Evolutionary conservation across 2,329 filamentous ascomycete species (phyloP).

Genomic region (Elsinoe necatrix): DNA sequence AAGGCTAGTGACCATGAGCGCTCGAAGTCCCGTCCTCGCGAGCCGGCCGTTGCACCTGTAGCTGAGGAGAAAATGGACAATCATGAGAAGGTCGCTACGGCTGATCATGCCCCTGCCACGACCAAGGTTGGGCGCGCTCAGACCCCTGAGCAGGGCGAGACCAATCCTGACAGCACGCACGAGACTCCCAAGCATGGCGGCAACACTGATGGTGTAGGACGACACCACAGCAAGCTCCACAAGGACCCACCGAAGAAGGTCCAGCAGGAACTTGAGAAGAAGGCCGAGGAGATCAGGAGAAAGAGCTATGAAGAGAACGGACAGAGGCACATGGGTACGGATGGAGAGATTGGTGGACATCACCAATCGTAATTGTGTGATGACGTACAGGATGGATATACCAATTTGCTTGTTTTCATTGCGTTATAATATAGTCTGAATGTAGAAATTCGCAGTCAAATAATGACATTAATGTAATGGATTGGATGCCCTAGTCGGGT

Average conservation of each 20-base stretch:
- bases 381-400: constrained; percentile 8
- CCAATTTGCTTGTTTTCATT: constrained; percentile 9
- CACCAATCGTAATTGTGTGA: constrained; percentile 17
- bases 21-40: constrained; percentile 5
- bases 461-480: constrained; percentile 1
- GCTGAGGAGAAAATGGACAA: constrained; percentile 19
- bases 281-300: constrained; percentile 12
- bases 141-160: neutral
- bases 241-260: constrained; percentile 35
- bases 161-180: neutral
- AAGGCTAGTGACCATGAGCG: constrained; percentile 2
- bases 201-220: constrained; percentile 12
- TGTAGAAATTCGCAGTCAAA: neutral
- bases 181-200: constrained; percentile 4
- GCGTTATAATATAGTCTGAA: neutral
- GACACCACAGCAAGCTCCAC: constrained; percentile 31
- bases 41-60: neutral
- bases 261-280: constrained; percentile 25
- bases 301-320: constrained; percentile 17
- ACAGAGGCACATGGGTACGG: constrained; percentile 27
- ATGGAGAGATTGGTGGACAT: constrained; percentile 25
- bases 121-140: neutral
- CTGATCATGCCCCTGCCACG: neutral
- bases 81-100: constrained; percentile 20
- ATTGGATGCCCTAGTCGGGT: neutral